These are phyloP conservation scores for Rhynchospora breviuscula DNA, from an alignment of 176 grass and related monocot genomes.

Conservation along the genomic window DNA sequence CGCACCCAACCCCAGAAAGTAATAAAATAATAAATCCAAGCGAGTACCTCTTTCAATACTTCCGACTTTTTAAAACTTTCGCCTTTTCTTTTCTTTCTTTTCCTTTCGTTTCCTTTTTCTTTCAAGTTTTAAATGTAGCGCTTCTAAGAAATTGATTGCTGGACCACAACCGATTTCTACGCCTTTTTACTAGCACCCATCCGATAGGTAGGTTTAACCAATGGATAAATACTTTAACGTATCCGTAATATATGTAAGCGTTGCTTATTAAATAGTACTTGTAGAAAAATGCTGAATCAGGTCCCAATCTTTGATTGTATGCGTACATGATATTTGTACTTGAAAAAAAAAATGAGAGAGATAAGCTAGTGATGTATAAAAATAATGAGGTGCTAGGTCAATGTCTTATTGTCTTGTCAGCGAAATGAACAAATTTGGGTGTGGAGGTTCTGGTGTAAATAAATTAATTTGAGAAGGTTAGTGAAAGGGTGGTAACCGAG, in stretches of 20 bases:
- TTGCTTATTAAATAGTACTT: no score
- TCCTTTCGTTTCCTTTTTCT: background rate
- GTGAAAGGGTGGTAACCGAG: background rate
- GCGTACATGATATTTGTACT: no score
- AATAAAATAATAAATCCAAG: background rate
- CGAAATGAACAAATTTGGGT: background rate
- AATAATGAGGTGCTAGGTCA: background rate
- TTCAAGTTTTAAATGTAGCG: conserved; percentile 16
- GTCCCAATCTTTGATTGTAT: no score
- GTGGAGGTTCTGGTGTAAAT: background rate
- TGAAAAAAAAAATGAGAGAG: no score
- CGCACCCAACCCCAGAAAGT: conserved; percentile 17
- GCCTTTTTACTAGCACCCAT: background rate
- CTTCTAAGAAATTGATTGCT: conserved; percentile 4
- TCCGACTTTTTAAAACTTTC: conserved; percentile 19
- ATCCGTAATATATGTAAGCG: no score
- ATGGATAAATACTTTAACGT: no score
- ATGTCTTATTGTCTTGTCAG: background rate
- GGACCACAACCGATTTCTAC: conserved; percentile 8
- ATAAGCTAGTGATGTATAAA: no score
- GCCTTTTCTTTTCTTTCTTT: background rate
- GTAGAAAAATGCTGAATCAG: no score
- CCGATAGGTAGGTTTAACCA: no score
- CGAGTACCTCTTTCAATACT: conserved; percentile 12
- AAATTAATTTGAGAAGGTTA: background rate